Evolutionary conservation across 768 basidiomycete species (phyloP).

Genomic region (Naganishia friedmannii): DNA sequence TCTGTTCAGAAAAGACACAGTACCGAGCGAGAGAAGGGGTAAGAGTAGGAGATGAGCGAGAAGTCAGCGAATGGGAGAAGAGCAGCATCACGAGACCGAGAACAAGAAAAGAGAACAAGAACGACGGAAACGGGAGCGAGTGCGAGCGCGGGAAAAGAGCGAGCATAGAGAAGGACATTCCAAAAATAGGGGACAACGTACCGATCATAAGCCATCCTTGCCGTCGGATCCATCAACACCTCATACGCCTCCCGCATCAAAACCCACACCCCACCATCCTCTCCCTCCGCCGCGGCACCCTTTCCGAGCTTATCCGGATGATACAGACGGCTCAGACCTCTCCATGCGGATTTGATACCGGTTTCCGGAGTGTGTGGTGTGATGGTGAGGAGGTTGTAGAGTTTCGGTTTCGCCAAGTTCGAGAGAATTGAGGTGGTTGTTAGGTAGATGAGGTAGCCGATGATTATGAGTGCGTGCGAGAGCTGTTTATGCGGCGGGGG

Average conservation of each 20-base stretch:
- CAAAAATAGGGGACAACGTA: background rate
- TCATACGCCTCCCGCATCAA: slow-evolving; percentile 8
- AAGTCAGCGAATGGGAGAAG: background rate
- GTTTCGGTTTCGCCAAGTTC: background rate
- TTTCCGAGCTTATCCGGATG: slow-evolving; percentile 12
- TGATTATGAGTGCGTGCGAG: slow-evolving; percentile 2
- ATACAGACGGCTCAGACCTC: background rate
- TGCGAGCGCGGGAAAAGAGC: background rate
- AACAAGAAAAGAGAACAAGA: no score
- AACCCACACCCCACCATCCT: background rate
- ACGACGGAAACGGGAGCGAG: background rate
- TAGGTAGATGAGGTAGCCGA: slow-evolving; percentile 18
- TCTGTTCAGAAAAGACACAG: background rate
- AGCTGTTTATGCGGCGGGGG: background rate
- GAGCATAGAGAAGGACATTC: background rate
- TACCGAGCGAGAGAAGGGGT: no score
- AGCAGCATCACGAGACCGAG: no score
- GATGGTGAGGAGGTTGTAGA: slow-evolving; percentile 2
- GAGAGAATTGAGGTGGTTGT: background rate
- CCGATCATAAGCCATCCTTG: slow-evolving; percentile 23
- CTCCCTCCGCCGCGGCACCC: background rate
- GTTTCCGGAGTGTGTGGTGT: background rate
- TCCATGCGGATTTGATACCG: slow-evolving; percentile 11
- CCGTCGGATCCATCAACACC: slow-evolving; percentile 18
- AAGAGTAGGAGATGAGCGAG: background rate